These are phyloP conservation scores for Podila minutissima DNA, from an alignment of 192 early-diverging fungal species.

Conservation along the genomic window DNA sequence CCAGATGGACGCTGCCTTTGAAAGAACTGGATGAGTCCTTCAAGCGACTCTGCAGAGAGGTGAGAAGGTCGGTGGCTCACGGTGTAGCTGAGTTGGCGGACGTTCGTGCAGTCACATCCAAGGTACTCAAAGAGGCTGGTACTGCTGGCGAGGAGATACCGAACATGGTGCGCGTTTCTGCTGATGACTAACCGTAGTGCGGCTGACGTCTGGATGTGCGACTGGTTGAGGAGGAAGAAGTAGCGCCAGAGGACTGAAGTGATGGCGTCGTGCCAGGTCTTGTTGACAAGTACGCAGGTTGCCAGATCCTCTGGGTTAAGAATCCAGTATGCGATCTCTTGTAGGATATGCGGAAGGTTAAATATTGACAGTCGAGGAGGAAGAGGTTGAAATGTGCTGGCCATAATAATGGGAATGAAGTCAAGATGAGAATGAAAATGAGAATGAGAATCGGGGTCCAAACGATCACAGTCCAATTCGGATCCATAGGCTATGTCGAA, in stretches of 20 bases:
- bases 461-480: too few relatives aligned
- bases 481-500: too few relatives aligned
- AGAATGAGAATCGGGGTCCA: too few relatives aligned
- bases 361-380: neutral
- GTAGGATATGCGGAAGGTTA: neutral
- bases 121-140: neutral
- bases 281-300: neutral
- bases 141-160: neutral
- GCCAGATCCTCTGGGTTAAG: neutral
- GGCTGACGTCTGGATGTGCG: neutral
- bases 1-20: neutral
- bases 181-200: neutral
- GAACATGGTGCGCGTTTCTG: neutral
- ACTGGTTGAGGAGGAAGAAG: conserved; percentile 1
- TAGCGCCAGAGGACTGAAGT: neutral
- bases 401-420: too few relatives aligned
- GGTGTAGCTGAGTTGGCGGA: neutral
- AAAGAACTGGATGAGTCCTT: neutral
- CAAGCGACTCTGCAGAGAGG: neutral
- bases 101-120: neutral
- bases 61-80: neutral
- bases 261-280: neutral
- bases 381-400: neutral
- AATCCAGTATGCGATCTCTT: neutral
- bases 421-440: neutral